These are phyloP conservation scores for Populus trichocarpa DNA, from an alignment of 441 rosid genomes.

Conservation along the genomic window DNA sequence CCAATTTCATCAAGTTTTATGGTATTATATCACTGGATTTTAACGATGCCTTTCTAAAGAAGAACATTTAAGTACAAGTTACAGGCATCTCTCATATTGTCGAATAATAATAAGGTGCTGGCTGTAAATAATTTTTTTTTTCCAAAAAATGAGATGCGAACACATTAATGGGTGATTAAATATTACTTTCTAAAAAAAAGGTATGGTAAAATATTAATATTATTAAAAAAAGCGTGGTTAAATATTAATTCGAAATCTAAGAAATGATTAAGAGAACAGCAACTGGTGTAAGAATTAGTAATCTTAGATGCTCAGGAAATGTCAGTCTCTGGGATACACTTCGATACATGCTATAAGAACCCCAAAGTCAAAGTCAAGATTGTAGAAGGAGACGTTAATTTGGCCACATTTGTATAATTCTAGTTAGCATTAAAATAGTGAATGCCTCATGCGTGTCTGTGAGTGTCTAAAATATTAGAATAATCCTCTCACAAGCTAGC, in stretches of 20 bases:
- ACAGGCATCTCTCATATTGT: too few species aligned
- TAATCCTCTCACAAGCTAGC: slow-evolving; percentile 24
- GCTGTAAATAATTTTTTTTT: too few species aligned
- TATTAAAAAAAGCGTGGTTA: too few species aligned
- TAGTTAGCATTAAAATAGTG: slow-evolving; percentile 12
- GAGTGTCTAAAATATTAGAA: slow-evolving; percentile 17
- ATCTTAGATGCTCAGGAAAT: too few species aligned
- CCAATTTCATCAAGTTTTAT: background rate
- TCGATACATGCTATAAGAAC: background rate
- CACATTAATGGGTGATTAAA: too few species aligned
- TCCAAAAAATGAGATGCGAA: too few species aligned
- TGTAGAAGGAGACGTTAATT: background rate
- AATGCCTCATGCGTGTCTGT: slow-evolving; percentile 28
- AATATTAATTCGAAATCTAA: background rate
- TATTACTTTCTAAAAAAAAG: too few species aligned
- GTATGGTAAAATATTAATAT: too few species aligned
- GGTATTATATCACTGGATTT: background rate
- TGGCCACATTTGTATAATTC: background rate
- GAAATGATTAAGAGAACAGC: background rate
- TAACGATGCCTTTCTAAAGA: background rate
- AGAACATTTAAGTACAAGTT: background rate
- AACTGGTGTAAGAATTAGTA: background rate
- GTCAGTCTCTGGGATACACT: background rate
- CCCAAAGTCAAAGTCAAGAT: background rate
- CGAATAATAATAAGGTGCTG: too few species aligned